These are phyloP conservation scores for Kodamaea leandrae DNA, from an alignment of 805 yeast species.

Conservation along the genomic window DNA sequence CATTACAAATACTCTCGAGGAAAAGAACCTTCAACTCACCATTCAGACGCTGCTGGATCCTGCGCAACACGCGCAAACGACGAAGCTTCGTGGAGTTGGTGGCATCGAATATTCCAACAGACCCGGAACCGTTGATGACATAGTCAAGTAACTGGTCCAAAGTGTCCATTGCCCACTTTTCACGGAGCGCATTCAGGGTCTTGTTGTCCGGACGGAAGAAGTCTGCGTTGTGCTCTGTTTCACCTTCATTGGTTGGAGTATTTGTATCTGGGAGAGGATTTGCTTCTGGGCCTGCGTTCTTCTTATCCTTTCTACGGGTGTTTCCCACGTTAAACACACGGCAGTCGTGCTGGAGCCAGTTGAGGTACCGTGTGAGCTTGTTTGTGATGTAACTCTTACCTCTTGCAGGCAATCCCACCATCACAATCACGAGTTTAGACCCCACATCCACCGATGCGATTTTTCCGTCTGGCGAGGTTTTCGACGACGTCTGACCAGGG, in stretches of 20 bases:
- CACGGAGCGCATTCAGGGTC: conserved; percentile 64
- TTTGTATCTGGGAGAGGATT: conserved; percentile 51
- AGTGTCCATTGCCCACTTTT: conserved; percentile 96
- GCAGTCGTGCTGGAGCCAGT: conserved; percentile 91
- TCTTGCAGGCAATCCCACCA: conserved; percentile 96
- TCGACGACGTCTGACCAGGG: conserved; percentile 85
- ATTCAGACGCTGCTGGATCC: conserved; percentile 53
- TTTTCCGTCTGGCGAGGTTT: conserved; percentile 72
- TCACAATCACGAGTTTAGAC: conserved; percentile 83
- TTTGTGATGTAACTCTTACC: conserved; percentile 94
- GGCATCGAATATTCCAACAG: conserved; percentile 90
- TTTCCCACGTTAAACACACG: conserved; percentile 94
- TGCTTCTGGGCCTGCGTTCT: conserved; percentile 64
- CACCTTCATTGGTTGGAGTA: conserved; percentile 32
- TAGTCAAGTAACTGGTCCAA: conserved; percentile 80
- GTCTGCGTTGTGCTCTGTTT: conserved; percentile 62
- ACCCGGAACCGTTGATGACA: conserved; percentile 74
- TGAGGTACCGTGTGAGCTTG: conserved; percentile 82
- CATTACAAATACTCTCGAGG: conserved; percentile 85
- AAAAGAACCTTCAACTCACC: conserved; percentile 74
- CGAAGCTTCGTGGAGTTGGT: conserved; percentile 73
- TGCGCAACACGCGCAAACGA: conserved; percentile 54
- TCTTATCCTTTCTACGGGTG: conserved; percentile 75
- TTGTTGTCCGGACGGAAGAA: conserved; percentile 82
- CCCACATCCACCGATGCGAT: conserved; percentile 68